Evolutionary conservation across 202 grass and related monocot genomes (phyloP).

Genomic region (Eragrostis tef): DNA sequence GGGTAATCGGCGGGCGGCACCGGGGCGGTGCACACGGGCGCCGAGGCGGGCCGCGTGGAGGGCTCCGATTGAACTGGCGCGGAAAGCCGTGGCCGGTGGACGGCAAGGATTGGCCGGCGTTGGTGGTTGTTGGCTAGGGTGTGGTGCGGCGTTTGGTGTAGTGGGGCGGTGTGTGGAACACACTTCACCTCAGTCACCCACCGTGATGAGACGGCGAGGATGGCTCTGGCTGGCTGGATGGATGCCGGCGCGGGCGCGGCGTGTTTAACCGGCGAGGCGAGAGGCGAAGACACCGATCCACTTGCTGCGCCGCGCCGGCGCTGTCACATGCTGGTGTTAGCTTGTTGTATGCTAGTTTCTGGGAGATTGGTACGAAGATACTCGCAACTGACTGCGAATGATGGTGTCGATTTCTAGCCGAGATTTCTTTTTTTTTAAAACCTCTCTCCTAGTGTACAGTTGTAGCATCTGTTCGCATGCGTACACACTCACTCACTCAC

Average conservation of each 20-base stretch:
- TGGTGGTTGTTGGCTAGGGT: neutral
- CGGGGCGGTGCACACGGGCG: neutral
- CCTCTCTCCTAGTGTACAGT: no score
- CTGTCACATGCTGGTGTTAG: constrained; percentile 21
- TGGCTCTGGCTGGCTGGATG: no score
- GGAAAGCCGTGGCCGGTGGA: neutral
- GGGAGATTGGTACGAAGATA: no score
- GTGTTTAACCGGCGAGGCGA: neutral
- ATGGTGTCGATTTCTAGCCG: no score
- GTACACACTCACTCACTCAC: no score
- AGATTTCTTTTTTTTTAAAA: no score
- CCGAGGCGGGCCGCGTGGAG: neutral
- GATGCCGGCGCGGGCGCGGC: neutral
- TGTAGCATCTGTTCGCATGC: no score
- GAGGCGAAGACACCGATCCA: neutral
- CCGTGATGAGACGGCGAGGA: neutral
- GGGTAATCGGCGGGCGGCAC: constrained; percentile 28
- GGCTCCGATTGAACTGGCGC: rapidly evolving
- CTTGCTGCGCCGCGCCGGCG: neutral
- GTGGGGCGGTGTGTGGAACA: neutral
- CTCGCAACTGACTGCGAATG: no score
- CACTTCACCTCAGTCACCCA: neutral
- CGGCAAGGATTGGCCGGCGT: neutral
- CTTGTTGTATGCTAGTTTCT: neutral
- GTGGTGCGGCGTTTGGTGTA: neutral